Evolutionary conservation across 192 early-diverging fungal species (phyloP).

Genomic region (Phycomyces blakesleeanus): DNA sequence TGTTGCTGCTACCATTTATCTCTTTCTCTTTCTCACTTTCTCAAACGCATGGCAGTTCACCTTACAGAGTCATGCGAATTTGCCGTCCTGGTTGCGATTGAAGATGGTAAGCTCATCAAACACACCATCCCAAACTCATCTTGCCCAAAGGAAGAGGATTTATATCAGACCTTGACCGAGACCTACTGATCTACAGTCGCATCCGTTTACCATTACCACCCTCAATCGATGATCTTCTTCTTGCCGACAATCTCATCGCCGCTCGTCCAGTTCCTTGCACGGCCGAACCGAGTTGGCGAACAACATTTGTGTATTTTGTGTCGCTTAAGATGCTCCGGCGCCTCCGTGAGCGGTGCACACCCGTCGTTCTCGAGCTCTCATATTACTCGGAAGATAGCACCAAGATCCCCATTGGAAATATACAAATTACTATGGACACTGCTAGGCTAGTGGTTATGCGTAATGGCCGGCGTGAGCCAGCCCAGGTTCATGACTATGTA

Average conservation of each 20-base stretch:
- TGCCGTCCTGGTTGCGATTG: conserved; percentile 29
- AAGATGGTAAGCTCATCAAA: conserved; percentile 22
- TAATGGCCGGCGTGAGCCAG: conserved; percentile 19
- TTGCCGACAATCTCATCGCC: conserved; percentile 17
- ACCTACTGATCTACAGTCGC: conserved; percentile 17
- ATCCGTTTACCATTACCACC: conserved; percentile 23
- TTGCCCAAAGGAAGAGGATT: conserved; percentile 13
- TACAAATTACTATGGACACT: neutral
- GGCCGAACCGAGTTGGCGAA: conserved; percentile 15
- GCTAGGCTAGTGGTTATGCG: conserved; percentile 24
- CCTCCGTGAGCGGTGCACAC: neutral
- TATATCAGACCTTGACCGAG: conserved; percentile 3
- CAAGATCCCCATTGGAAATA: too few relatives aligned
- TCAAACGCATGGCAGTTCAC: conserved; percentile 20
- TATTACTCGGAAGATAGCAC: too few relatives aligned
- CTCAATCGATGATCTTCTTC: conserved; percentile 22
- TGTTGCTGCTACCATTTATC: neutral
- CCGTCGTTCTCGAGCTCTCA: neutral
- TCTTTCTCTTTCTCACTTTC: neutral
- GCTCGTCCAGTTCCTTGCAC: conserved; percentile 7
- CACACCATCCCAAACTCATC: neutral
- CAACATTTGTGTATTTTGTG: conserved; percentile 26
- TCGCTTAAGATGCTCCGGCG: conserved; percentile 22
- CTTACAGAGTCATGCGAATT: conserved; percentile 27
- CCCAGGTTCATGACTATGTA: conserved; percentile 24